A percentile compares a stretch with the other conserved stretches of the same genome.
Evolutionary conservation across 768 basidiomycete species (phyloP).

Genomic region (Crepidotus variabilis): DNA sequence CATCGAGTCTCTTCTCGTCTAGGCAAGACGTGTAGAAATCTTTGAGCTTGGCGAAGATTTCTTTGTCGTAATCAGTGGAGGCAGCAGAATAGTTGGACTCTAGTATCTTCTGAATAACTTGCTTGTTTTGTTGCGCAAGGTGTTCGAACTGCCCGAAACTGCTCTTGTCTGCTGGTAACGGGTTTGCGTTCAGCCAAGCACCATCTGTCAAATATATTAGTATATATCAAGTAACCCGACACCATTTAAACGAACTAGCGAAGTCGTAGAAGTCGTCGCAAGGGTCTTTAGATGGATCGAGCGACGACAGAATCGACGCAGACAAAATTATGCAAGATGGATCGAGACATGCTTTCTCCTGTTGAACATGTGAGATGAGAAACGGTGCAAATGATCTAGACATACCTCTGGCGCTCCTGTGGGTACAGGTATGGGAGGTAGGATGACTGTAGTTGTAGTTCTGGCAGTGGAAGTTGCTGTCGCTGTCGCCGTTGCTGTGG

Average conservation of each 20-base stretch:
- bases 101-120: conserved; percentile 70
- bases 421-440: conserved; percentile 45
- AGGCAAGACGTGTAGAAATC: conserved; percentile 79
- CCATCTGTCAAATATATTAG: conserved; percentile 49
- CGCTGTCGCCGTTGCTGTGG: conserved; percentile 36
- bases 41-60: conserved; percentile 61
- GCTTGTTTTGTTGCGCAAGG: conserved; percentile 72
- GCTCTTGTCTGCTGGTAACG: conserved; percentile 84
- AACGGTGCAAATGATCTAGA: not conserved
- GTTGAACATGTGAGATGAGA: conserved; percentile 5
- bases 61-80: conserved; percentile 42
- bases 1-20: conserved; percentile 73
- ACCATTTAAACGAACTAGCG: conserved; percentile 60
- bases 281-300: conserved; percentile 84
- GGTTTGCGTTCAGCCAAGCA: conserved; percentile 81
- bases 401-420: conserved; percentile 53
- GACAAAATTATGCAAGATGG: conserved; percentile 80
- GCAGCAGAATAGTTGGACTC: conserved; percentile 39
- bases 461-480: conserved; percentile 24
- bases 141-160: conserved; percentile 68
- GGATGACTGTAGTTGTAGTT: conserved; percentile 29
- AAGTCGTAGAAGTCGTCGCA: conserved; percentile 96
- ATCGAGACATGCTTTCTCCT: conserved; percentile 67
- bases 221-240: not conserved
- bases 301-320: conserved; percentile 71